Base-by-base conservation (phyloP, 2,329 filamentous ascomycete species). In the Claviceps pazoutovae region DNA sequence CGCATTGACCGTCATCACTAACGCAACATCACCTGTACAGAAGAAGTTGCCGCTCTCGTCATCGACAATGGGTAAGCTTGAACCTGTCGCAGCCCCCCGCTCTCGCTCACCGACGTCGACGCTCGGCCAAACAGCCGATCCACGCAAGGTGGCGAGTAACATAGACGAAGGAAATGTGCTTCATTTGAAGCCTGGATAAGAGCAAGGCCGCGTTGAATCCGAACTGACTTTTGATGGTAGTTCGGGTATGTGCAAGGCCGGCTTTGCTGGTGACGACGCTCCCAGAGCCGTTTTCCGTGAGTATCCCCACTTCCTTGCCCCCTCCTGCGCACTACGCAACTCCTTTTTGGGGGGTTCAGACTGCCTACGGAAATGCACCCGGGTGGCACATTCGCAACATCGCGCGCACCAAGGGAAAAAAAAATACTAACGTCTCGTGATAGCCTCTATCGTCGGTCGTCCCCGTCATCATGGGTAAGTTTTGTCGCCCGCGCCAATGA, bases 231-330 rank as follows among this genome's bases (percentile, higher is more conserved):
- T 61, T 34, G 53, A 61, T 55, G 67, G 59, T 73, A 97, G 91
- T 85, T 97, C 93, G 77, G 93, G 93, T 84, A 97, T 98, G 93
- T 98, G 93, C 81, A 98, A 98, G 83, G 93, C 93, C 86, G 93
- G 93, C 90, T 98, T 98, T 79, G 93, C 93, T 81, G 93, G 93
- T 89, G 93, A 98, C 72, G 93, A 98, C 86, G 93, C 93, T 78
- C 93, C 93, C 73, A 85, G 93, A 83, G 93, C 93, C 78, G 93
- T 98, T 73, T 98, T 98, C 84, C 93, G 91, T 97, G 86, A 95
- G 91, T 67, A 65, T 60, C 63, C 63, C 63, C 61, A 64, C 66
- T 66, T 66, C 58, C 57, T 55, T 59, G 60, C 59, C 60, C 36
- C 49, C 17, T 23, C 53, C 52, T 16, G 13, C 9, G 19, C 36